phyloP scores from a whole-genome alignment of 2,329 filamentous ascomycete species.

The Iodosphaeria phyllophila region DNA sequence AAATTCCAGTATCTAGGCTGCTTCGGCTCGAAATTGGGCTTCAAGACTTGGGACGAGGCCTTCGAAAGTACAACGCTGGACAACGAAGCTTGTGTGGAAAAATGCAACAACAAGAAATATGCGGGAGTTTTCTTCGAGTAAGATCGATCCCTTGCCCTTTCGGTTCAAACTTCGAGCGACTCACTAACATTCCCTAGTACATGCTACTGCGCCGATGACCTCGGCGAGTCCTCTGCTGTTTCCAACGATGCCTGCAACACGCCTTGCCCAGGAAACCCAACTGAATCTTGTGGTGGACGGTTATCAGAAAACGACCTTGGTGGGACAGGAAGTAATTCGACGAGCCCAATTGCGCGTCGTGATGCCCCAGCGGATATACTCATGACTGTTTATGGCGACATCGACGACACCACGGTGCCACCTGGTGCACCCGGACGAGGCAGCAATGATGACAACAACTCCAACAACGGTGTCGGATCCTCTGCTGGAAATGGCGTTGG shows the following conservation, averaged over 20 bases:
- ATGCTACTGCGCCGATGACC: slow-evolving; percentile 25
- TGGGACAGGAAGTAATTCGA: slow-evolving; percentile 1
- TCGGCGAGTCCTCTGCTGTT: slow-evolving; percentile 20
- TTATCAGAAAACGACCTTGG: background rate
- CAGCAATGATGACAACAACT: background rate
- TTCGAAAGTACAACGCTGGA: slow-evolving; percentile 18
- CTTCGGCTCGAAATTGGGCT: slow-evolving; percentile 19
- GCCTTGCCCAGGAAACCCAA: slow-evolving; percentile 21
- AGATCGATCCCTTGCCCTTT: slow-evolving; percentile 3
- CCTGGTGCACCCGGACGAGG: slow-evolving; percentile 16
- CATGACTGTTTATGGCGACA: slow-evolving; percentile 23
- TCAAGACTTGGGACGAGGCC: slow-evolving; percentile 15
- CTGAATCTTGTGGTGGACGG: slow-evolving; percentile 24
- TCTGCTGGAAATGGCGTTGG: slow-evolving; percentile 1
- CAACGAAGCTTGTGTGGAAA: slow-evolving; percentile 17
- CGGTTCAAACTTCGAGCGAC: background rate
- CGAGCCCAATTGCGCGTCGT: slow-evolving; percentile 8
- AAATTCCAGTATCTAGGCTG: slow-evolving; percentile 15
- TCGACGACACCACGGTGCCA: slow-evolving; percentile 11
- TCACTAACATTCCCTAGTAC: slow-evolving; percentile 6
- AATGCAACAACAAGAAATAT: slow-evolving; percentile 17
- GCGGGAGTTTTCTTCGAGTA: slow-evolving; percentile 19
- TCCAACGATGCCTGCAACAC: slow-evolving; percentile 16
- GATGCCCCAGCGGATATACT: slow-evolving; percentile 13
- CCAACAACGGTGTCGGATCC: background rate